Percentiles rank a stretch among this genome's conserved stretches.
Evolutionary conservation across 1,284 basidiomycete genomes (phyloP).

Genomic region (Chalciporus piperatoides): DNA sequence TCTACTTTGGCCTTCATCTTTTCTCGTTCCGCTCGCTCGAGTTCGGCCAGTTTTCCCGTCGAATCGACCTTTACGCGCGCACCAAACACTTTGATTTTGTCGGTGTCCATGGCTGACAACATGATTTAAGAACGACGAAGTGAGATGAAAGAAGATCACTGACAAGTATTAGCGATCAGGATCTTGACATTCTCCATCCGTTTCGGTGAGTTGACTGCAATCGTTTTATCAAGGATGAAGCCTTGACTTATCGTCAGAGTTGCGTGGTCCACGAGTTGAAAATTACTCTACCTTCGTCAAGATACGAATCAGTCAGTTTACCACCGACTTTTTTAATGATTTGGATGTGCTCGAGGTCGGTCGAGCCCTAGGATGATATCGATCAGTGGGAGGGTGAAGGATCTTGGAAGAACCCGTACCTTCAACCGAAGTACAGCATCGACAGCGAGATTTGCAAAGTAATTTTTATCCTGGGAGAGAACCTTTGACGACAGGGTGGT

Average conservation of each 20-base stretch:
- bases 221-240: slow-evolving; percentile 97
- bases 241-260: slow-evolving; percentile 44
- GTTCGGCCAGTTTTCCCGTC: slow-evolving; percentile 95
- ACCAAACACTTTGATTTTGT: slow-evolving; percentile 99
- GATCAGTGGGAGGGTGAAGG: slow-evolving; percentile 3
- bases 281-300: slow-evolving; percentile 77
- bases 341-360: slow-evolving; percentile 97
- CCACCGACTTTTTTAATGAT: slow-evolving; percentile 99
- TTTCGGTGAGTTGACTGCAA: slow-evolving; percentile 94
- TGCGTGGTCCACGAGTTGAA: neutral
- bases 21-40: slow-evolving; percentile 95
- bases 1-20: slow-evolving; percentile 99
- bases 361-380: slow-evolving; percentile 65
- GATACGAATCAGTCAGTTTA: slow-evolving; percentile 97
- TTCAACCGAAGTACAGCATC: slow-evolving; percentile 95
- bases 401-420: slow-evolving; percentile 36
- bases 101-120: slow-evolving; percentile 91
- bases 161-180: slow-evolving; percentile 95
- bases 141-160: slow-evolving; percentile 29
- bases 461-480: slow-evolving; percentile 94
- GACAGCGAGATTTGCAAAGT: slow-evolving; percentile 98
- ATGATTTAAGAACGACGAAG: neutral
- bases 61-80: slow-evolving; percentile 94
- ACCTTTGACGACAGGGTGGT: slow-evolving; percentile 98
- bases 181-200: slow-evolving; percentile 95